A percentile compares a stretch with the other conserved stretches of the same genome.
phyloP scores from a whole-genome alignment of 371 early-diverging fungal genomes.

The Rhizopus stolonifer region DNA sequence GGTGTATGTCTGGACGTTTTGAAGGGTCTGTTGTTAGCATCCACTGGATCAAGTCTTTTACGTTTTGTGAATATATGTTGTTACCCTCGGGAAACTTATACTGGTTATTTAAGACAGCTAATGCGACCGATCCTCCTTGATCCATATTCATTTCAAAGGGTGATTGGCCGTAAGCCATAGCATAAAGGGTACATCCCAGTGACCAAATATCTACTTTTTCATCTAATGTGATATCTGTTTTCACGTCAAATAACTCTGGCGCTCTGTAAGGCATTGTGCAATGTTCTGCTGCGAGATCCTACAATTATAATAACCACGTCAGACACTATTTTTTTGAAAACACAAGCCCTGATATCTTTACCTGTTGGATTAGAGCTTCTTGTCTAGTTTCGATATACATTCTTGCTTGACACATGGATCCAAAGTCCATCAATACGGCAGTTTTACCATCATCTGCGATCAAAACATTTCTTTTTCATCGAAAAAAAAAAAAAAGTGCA shows the following conservation, averaged over 20 bases:
- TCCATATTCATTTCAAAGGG: constrained; percentile 73
- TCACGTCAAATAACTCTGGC: constrained; percentile 82
- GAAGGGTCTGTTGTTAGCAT: constrained; percentile 69
- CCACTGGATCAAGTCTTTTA: constrained; percentile 61
- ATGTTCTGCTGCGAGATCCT: constrained; percentile 71
- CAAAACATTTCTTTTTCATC: constrained; percentile 47
- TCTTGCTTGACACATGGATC: constrained; percentile 64
- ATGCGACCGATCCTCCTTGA: constrained; percentile 71
- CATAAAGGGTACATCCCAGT: constrained; percentile 73
- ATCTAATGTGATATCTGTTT: constrained; percentile 56
- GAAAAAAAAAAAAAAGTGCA: too few relatives aligned
- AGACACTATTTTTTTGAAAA: neutral
- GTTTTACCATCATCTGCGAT: constrained; percentile 66
- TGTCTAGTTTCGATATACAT: constrained; percentile 58
- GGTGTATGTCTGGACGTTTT: constrained; percentile 61
- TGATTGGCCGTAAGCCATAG: constrained; percentile 72
- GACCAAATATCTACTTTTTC: constrained; percentile 84
- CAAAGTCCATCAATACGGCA: constrained; percentile 80
- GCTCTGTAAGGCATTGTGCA: constrained; percentile 80
- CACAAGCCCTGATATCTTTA: too few relatives aligned
- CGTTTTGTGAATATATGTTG: constrained; percentile 55
- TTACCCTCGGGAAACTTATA: constrained; percentile 51
- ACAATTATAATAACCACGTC: neutral
- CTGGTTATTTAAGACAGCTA: constrained; percentile 72
- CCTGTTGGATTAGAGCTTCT: constrained; percentile 65